Conservation (phyloP, 73 alveolate species). For the Paraurostyla sp. region DNA sequence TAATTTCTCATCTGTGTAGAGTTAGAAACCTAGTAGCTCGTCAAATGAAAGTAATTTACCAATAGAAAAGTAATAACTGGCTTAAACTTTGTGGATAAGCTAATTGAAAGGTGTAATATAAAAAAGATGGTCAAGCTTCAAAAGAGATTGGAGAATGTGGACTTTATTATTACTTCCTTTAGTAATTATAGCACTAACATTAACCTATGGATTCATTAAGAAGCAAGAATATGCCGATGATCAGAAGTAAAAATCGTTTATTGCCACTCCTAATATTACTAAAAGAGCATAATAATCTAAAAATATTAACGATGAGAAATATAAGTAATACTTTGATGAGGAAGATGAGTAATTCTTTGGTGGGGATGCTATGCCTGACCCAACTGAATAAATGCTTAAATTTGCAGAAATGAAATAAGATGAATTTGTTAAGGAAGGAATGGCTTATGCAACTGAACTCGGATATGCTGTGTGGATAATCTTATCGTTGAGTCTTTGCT, state of each 20-base stretch:
- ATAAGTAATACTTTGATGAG: slow-evolving; percentile 8
- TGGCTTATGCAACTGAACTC: slow-evolving; percentile 16
- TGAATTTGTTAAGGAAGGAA: slow-evolving; percentile 7
- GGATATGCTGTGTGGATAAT: slow-evolving; percentile 35
- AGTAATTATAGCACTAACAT: neutral
- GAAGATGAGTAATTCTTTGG: slow-evolving; percentile 37
- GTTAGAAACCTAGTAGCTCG: neutral
- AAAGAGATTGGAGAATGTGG: slow-evolving; percentile 71
- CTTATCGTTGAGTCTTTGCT: neutral
- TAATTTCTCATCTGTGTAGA: slow-evolving; percentile 38
- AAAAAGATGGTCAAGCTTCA: slow-evolving; percentile 41
- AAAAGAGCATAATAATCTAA: neutral
- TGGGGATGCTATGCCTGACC: neutral
- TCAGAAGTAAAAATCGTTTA: neutral
- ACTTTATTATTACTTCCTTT: slow-evolving; percentile 16
- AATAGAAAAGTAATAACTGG: neutral
- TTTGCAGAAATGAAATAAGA: neutral
- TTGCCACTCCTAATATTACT: neutral
- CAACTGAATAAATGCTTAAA: neutral
- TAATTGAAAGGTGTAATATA: neutral
- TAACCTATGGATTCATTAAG: slow-evolving; percentile 8
- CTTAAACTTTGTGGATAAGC: neutral
- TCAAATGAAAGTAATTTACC: neutral
- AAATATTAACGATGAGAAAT: neutral
- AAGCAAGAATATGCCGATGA: slow-evolving; percentile 1